Conservation (phyloP, 1,139 yeast species). For the Saccharomycopsis phalli region DNA sequence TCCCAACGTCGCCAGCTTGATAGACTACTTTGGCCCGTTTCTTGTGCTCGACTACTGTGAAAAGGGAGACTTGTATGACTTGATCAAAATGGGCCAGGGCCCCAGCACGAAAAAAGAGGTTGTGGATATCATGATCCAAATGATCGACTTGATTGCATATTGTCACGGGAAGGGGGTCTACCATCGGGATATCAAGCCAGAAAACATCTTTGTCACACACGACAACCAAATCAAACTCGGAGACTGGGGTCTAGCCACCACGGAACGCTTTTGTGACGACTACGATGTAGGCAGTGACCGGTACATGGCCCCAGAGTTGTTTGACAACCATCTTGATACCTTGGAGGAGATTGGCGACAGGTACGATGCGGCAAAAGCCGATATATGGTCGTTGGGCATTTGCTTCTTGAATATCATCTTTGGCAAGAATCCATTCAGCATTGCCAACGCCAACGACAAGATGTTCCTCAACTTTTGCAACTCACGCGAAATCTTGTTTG, state of each 20-base stretch:
- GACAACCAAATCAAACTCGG: slow-evolving; percentile 78
- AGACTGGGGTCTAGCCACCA: slow-evolving; percentile 90
- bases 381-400: slow-evolving; percentile 90
- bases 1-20: slow-evolving; percentile 48
- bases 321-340: slow-evolving; percentile 30
- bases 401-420: slow-evolving; percentile 78
- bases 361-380: slow-evolving; percentile 82
- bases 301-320: slow-evolving; percentile 95
- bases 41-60: slow-evolving; percentile 82
- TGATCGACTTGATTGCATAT: slow-evolving; percentile 68
- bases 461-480: slow-evolving; percentile 80
- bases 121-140: slow-evolving; percentile 65
- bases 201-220: slow-evolving; percentile 69
- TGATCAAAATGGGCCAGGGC: slow-evolving; percentile 72
- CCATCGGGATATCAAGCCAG: slow-evolving; percentile 88
- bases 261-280: slow-evolving; percentile 52
- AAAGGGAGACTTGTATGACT: slow-evolving; percentile 90
- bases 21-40: slow-evolving; percentile 74
- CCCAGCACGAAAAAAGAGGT: slow-evolving; percentile 72
- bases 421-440: slow-evolving; percentile 82
- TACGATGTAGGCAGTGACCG: slow-evolving; percentile 92
- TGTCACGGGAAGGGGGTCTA: slow-evolving; percentile 68
- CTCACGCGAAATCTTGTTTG: slow-evolving; percentile 83
- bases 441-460: slow-evolving; percentile 79
- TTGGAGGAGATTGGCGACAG: slow-evolving; percentile 29